A percentile compares a stretch with the other conserved stretches of the same genome.
These are phyloP conservation scores for Neopestalotiopsis sp. DNA, from an alignment of 2,329 filamentous ascomycete genomes.

Conservation along the genomic window DNA sequence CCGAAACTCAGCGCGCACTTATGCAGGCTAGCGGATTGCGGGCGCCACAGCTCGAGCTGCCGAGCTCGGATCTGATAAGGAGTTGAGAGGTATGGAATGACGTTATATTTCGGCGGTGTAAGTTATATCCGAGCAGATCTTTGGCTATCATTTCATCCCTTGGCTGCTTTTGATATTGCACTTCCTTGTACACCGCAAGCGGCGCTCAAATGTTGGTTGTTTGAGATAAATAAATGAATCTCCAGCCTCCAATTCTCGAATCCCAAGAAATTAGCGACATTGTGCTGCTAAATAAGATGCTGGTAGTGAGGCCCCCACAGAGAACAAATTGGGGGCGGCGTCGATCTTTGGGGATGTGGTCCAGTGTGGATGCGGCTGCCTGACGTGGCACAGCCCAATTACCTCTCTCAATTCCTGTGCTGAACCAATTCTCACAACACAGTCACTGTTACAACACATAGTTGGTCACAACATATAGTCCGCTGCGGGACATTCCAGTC, in stretches of 20 bases:
- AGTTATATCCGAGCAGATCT: background rate
- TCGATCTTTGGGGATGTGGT: too few relatives aligned
- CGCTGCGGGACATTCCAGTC: background rate
- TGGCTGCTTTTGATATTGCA: too few relatives aligned
- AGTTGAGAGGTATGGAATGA: background rate
- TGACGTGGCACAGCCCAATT: background rate
- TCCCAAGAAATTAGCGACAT: too few relatives aligned
- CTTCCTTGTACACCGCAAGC: too few relatives aligned
- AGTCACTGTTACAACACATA: background rate
- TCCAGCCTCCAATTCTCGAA: too few relatives aligned
- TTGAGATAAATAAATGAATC: too few relatives aligned
- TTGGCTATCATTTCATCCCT: background rate
- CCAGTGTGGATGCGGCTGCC: background rate
- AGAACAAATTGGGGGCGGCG: too few relatives aligned
- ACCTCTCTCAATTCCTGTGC: background rate
- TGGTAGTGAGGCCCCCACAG: too few relatives aligned
- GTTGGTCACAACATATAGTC: conserved; percentile 23
- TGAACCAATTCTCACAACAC: background rate
- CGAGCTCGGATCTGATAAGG: conserved; percentile 10
- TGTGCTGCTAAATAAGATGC: too few relatives aligned
- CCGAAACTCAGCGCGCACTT: background rate
- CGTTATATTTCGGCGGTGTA: background rate
- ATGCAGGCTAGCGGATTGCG: background rate
- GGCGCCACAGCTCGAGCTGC: background rate
- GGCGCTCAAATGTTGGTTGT: too few relatives aligned